Conservation (phyloP, 140 eudicot species). For the Erigeron philadelphicus region DNA sequence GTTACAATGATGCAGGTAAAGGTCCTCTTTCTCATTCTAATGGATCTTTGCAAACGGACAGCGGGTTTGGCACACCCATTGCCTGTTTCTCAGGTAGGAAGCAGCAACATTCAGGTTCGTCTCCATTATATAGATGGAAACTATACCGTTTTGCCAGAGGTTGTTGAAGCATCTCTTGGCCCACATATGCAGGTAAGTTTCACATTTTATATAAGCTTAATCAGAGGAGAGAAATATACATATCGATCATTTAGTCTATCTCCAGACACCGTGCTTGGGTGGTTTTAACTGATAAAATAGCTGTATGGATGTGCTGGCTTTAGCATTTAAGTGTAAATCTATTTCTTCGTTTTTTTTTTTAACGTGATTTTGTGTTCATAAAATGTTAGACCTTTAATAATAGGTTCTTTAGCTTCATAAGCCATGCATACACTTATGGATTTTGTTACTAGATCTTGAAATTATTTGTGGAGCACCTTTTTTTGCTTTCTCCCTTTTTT, state of each 20-base stretch:
- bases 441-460: too few relatives aligned
- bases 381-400: too few relatives aligned
- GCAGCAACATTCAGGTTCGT: constrained; percentile 81
- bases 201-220: background rate
- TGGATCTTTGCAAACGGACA: constrained; percentile 96
- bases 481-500: too few relatives aligned
- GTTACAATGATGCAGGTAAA: constrained; percentile 59
- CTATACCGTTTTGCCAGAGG: constrained; percentile 91
- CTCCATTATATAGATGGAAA: constrained; percentile 95
- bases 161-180: constrained; percentile 97
- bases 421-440: too few relatives aligned
- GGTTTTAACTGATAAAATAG: background rate
- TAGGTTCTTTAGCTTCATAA: too few relatives aligned
- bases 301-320: too few relatives aligned
- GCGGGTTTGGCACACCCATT: constrained; percentile 65
- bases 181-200: constrained; percentile 94
- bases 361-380: too few relatives aligned
- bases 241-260: background rate
- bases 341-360: too few relatives aligned
- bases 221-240: background rate
- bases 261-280: constrained; percentile 1
- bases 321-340: too few relatives aligned
- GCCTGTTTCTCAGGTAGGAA: constrained; percentile 96
- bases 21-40: constrained; percentile 81
- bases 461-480: too few relatives aligned